Evolutionary conservation across 495 filamentous ascomycete genomes (phyloP), one percentile per base, ranked within the genome.

Genomic region (Bacidia gigantensis): DNA sequence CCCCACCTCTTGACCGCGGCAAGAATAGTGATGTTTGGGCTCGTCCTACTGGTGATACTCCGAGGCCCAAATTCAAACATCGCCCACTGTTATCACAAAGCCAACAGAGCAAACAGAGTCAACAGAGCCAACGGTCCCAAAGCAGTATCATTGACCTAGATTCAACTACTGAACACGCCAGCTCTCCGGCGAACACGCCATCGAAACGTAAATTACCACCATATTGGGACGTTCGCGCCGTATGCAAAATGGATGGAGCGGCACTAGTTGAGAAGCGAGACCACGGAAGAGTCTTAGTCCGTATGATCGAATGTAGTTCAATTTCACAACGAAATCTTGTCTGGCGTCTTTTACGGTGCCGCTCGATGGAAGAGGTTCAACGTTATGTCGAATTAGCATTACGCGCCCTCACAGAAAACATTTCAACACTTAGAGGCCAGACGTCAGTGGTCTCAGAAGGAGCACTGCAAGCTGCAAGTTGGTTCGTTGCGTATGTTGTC

Each of bases 401-500:
- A 9, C 24, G 38, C 23, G 39, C 12, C 35, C 14, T 61, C 11
- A 56, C 22, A n/a, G 50, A 2, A 11, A 22, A 1, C 49, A 60
- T 17, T 59, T 52, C 12, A 22, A 47, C 11, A 17, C 57, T 35
- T 35, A 35, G 29, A 35, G 29, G 29, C 7, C 5, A 5, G 5
- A 14, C 7, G 14, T 7, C 14, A 35, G 14, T 7, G 29, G 14
- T 14, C 14, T 5, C 5, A 14, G 14, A 35, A 35, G 29, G 29
- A 2, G 46, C 65, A 20, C 67, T 72, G 63, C 63, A 64, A 1
- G 56, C 64, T 5, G 62, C 63, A 1, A 56, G 61, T 12, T 59
- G 70, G 46, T 70, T 63, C 35, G 62, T 74, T 21, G 68, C 65
- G 17, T 74, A 68, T 66, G 49, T 68, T 9, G 64, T 67, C 32